Evolutionary conservation across 306 rosid genomes (phyloP).

Genomic region (Lupinus albus): DNA sequence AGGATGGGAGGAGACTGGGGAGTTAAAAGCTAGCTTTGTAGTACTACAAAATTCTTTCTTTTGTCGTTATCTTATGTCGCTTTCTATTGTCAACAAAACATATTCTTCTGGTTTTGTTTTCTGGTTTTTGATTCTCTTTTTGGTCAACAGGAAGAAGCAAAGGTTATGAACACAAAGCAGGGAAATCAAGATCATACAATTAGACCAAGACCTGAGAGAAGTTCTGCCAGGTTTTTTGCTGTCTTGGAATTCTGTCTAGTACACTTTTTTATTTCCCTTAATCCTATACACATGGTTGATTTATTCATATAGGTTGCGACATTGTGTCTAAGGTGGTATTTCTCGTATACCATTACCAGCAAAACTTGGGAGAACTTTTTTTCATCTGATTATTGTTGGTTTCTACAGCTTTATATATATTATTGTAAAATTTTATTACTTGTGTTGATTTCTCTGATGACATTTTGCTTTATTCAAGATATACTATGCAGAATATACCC

Average conservation of each 20-base stretch:
- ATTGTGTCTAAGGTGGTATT: slow-evolving; percentile 24
- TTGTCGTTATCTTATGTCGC: slow-evolving; percentile 11
- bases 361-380: background rate
- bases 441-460: slow-evolving; percentile 26
- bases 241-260: slow-evolving; percentile 14
- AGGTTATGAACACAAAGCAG: slow-evolving; percentile 53
- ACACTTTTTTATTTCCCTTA: slow-evolving; percentile 1
- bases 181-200: slow-evolving; percentile 44
- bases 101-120: slow-evolving; percentile 16
- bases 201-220: slow-evolving; percentile 48
- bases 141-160: slow-evolving; percentile 70
- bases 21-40: slow-evolving; percentile 4
- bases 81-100: slow-evolving; percentile 26
- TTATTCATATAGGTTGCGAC: slow-evolving; percentile 21
- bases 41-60: background rate
- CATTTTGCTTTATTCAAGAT: slow-evolving; percentile 47
- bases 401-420: slow-evolving; percentile 14
- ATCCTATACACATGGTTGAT: slow-evolving; percentile 7
- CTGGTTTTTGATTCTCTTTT: slow-evolving; percentile 4
- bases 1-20: background rate
- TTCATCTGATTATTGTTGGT: background rate
- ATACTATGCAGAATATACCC: slow-evolving; percentile 51
- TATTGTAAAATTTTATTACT: background rate
- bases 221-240: slow-evolving; percentile 60
- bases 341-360: slow-evolving; percentile 7